Percentiles rank a stretch among this genome's conserved stretches.
These are phyloP conservation scores for Lignosus rhinocerotis DNA, from an alignment of 1,284 basidiomycete genomes.

Conservation along the genomic window DNA sequence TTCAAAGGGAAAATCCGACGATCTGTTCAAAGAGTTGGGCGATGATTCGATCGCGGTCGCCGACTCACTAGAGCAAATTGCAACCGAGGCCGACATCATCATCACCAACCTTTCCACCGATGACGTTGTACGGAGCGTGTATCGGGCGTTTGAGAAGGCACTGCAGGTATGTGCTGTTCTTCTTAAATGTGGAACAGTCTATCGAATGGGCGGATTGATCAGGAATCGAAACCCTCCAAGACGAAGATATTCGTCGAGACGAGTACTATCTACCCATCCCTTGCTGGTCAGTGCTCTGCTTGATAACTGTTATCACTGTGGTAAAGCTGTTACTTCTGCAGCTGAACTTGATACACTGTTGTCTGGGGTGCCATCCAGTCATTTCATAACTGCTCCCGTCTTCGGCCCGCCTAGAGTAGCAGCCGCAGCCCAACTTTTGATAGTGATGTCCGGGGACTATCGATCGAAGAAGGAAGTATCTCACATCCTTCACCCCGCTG, in stretches of 20 bases:
- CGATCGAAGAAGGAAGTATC: slow-evolving; percentile 81
- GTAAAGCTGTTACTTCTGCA: slow-evolving; percentile 25
- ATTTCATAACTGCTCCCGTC: slow-evolving; percentile 78
- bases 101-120: slow-evolving; percentile 80
- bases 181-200: background rate
- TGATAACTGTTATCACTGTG: background rate
- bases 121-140: slow-evolving; percentile 70
- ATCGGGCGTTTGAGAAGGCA: slow-evolving; percentile 60
- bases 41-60: slow-evolving; percentile 54
- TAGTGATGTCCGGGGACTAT: slow-evolving; percentile 84
- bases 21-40: slow-evolving; percentile 56
- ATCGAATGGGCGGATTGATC: background rate
- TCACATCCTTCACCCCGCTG: slow-evolving; percentile 74
- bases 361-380: slow-evolving; percentile 58
- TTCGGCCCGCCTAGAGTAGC: slow-evolving; percentile 77
- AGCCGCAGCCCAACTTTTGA: slow-evolving; percentile 67
- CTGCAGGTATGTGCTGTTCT: slow-evolving; percentile 40
- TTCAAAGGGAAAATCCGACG: slow-evolving; percentile 56
- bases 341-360: slow-evolving; percentile 75
- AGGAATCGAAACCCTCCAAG: slow-evolving; percentile 31
- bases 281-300: slow-evolving; percentile 55
- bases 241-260: slow-evolving; percentile 82
- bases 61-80: slow-evolving; percentile 54
- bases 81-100: slow-evolving; percentile 73
- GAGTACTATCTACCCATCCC: slow-evolving; percentile 75